These are phyloP conservation scores for Durotheca rogersii DNA, from an alignment of 495 filamentous ascomycete species.

Conservation along the genomic window DNA sequence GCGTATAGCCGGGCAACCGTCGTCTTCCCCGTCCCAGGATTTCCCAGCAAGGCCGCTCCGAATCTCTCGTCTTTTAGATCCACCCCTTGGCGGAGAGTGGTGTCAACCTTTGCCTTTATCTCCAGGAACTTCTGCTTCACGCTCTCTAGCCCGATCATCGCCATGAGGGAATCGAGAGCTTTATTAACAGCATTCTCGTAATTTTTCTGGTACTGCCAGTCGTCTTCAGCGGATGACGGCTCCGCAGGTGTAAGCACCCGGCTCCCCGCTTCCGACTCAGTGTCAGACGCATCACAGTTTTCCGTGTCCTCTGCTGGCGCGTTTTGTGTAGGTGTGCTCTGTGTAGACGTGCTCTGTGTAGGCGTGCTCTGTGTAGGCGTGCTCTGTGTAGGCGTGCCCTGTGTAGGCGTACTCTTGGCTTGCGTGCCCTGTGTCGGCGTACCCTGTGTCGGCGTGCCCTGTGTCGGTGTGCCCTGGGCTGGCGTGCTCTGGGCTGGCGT, in stretches of 20 bases:
- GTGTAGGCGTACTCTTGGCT: too few relatives aligned
- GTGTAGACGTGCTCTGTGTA: too few relatives aligned
- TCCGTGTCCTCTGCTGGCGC: too few relatives aligned
- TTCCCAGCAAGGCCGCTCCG: slow-evolving; percentile 66
- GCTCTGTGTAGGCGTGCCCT: too few relatives aligned
- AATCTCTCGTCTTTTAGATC: slow-evolving; percentile 62
- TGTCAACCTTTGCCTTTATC: slow-evolving; percentile 71
- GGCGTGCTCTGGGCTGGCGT: background rate
- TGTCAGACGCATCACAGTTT: too few relatives aligned
- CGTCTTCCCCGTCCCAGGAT: slow-evolving; percentile 83
- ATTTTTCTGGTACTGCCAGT: slow-evolving; percentile 35
- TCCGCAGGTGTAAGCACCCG: background rate
- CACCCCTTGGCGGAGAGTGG: slow-evolving; percentile 54
- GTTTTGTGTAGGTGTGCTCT: too few relatives aligned
- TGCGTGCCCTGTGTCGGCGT: background rate
- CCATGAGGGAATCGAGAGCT: slow-evolving; percentile 65
- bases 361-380: too few relatives aligned
- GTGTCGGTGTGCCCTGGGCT: too few relatives aligned
- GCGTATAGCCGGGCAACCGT: slow-evolving; percentile 79
- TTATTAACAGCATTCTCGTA: slow-evolving; percentile 31
- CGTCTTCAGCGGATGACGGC: slow-evolving; percentile 19
- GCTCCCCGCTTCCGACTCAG: too few relatives aligned
- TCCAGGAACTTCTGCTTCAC: slow-evolving; percentile 65
- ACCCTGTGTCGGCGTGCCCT: slow-evolving; percentile 1
- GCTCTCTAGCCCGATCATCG: slow-evolving; percentile 69